Evolutionary conservation across 257 asterid species (phyloP), one percentile per base, ranked within the genome.

Genomic region (Jasminum sambac): DNA sequence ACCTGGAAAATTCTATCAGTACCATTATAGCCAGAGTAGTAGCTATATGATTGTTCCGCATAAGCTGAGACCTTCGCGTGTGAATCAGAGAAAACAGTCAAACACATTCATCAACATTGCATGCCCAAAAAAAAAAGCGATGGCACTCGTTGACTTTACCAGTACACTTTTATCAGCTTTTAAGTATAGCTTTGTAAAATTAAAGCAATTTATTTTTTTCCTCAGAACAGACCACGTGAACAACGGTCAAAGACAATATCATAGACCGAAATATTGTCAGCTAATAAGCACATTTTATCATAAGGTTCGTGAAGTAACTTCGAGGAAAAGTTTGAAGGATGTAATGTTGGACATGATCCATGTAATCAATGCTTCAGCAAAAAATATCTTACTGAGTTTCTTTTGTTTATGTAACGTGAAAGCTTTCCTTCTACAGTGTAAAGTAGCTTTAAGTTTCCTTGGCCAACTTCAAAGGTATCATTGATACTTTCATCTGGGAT

Each of bases 1-100:
- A 89, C 96, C 96, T 89, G 96, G 84, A 82, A 81, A 75, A 79
- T 85, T 80, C 86, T 80, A 68, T 84, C 91, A 16, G 92, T 82
- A 52, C 96, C 96, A 76, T 87, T 87, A 82, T 84, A 89, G 72
- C 90, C 96, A 70, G 88, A 72, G 72, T 89, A 89, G 50, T 89
- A 89, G 74, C 86, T 83, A 70, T 85, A 87, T 25, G 90, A 77
- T 80, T 84, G 89, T 64, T 86, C 81, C 11, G 85, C 84, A 40
- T 11, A 66, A 71, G 81, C 74, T 36, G 80, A 64, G 57, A 86
- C 79, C 95, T 88, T 81, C 81, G 81, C 36, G 69, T 60, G 42
- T 62, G 42, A 75, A 58, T 44, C 72, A 76, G 75, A 76, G 75
- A 71, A 66, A 68, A n/a, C n/a, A n/a, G n/a, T n/a, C n/a, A n/a